Base-by-base conservation (phyloP, 108 stramenopile species). In the Tribonema minus region DNA sequence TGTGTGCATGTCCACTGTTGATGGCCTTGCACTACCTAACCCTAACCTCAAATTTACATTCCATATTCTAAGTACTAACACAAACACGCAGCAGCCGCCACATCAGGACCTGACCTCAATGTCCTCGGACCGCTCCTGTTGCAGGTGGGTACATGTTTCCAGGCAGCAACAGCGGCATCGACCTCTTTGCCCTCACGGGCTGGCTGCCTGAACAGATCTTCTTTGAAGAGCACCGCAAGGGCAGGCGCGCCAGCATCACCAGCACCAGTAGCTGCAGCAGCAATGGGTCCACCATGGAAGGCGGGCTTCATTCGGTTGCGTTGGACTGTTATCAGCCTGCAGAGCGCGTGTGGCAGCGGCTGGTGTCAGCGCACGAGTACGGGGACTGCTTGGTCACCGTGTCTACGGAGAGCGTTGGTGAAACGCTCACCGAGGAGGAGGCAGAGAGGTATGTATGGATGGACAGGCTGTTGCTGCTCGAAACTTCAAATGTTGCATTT, bases 91-190 rank as follows among this genome's bases (percentile, higher is more conserved):
- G n/a, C n/a, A n/a, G n/a, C n/a, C n/a, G n/a, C n/a, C n/a, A n/a
- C n/a, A n/a, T n/a, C n/a, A n/a, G n/a, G n/a, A n/a, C n/a, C n/a
- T n/a, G n/a, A n/a, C n/a, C n/a, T n/a, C n/a, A n/a, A n/a, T n/a
- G n/a, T n/a, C n/a, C n/a, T n/a, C n/a, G n/a, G n/a, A n/a, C n/a
- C n/a, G n/a, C n/a, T n/a, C n/a, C n/a, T n/a, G n/a, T n/a, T n/a
- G n/a, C n/a, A n/a, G 94, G 94, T 25, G 81, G 85, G 35, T 96
- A 95, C 76, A 88, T 91, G 63, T 96, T 96, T 83, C 92, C 94
- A 3, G 95, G 95, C 23, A 91, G 90, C 61, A 95, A 93, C 74
- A 88, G 87, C 37, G 92, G 92, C 34, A 88, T 93, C 23, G 95
- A 96, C 81, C 61, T 96, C 28, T 92, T 91, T 67, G 89, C 90